Conservation (phyloP, 352 stramenopile genomes). For the Phytophthora fragariaefolia region DNA sequence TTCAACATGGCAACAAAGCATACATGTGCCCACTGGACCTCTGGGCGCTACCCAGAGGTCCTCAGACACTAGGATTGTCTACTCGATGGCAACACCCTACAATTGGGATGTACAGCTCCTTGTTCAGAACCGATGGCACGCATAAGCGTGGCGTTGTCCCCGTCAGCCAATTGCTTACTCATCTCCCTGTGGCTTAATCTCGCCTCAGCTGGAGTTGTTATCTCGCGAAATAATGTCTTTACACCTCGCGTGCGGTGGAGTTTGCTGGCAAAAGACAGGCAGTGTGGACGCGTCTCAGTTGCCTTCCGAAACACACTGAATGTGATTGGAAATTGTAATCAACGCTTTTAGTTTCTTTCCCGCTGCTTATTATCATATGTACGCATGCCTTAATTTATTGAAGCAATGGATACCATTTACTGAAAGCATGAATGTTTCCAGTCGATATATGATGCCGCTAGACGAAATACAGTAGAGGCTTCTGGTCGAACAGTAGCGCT, state of each 20-base stretch:
- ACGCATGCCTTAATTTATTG: too few relatives aligned
- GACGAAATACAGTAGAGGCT: too few relatives aligned
- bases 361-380: too few relatives aligned
- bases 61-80: conserved; percentile 4
- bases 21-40: too few relatives aligned
- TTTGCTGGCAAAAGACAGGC: background rate
- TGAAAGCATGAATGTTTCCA: too few relatives aligned
- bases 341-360: conserved; percentile 19
- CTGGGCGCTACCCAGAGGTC: too few relatives aligned
- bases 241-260: background rate
- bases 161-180: conserved; percentile 13
- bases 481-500: too few relatives aligned
- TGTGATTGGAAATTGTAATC: conserved; percentile 12
- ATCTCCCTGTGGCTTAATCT: background rate
- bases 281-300: conserved; percentile 15
- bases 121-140: conserved; percentile 8
- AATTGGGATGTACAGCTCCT: background rate
- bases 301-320: background rate
- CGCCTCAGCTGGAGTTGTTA: background rate
- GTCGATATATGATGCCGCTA: background rate
- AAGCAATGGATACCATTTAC: too few relatives aligned
- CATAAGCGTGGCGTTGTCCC: conserved; percentile 11
- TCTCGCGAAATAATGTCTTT: conserved; percentile 13
- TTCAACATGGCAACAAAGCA: too few relatives aligned
- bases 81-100: conserved; percentile 2